Evolutionary conservation across 2,329 filamentous ascomycete genomes (phyloP).

Genomic region (Curvularia verruculosa): DNA sequence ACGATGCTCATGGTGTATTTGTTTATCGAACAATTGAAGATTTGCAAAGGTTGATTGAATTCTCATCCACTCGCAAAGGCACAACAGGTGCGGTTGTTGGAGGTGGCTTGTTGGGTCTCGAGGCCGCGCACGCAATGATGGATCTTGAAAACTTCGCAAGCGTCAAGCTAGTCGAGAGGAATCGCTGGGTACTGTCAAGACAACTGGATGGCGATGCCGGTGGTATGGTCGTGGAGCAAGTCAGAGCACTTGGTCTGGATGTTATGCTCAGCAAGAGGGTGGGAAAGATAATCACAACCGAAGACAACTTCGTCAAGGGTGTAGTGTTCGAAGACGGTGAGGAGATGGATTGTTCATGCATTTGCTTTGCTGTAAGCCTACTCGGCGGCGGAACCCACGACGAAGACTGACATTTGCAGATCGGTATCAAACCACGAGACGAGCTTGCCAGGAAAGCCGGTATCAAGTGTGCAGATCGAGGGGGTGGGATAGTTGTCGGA

Average conservation of each 20-base stretch:
- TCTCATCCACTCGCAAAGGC: slow-evolving; percentile 69
- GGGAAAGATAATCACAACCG: slow-evolving; percentile 71
- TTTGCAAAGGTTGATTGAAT: slow-evolving; percentile 76
- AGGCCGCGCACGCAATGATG: slow-evolving; percentile 91
- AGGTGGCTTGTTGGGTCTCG: slow-evolving; percentile 81
- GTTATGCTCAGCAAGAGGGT: slow-evolving; percentile 80
- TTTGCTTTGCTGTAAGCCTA: slow-evolving; percentile 75
- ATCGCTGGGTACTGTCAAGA: slow-evolving; percentile 79
- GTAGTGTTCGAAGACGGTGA: slow-evolving; percentile 83
- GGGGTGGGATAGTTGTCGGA: slow-evolving; percentile 76
- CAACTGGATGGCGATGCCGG: slow-evolving; percentile 85
- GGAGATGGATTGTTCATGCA: slow-evolving; percentile 74
- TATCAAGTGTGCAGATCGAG: slow-evolving; percentile 73
- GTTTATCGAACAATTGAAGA: slow-evolving; percentile 89
- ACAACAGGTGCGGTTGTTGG: slow-evolving; percentile 79
- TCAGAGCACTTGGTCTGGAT: slow-evolving; percentile 77
- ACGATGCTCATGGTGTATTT: slow-evolving; percentile 83
- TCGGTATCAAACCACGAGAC: slow-evolving; percentile 82
- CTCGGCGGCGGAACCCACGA: neutral
- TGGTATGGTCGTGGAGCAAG: slow-evolving; percentile 79
- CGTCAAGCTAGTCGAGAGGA: slow-evolving; percentile 81
- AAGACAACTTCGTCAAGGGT: slow-evolving; percentile 71
- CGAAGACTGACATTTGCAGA: slow-evolving; percentile 51
- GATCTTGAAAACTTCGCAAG: slow-evolving; percentile 76
- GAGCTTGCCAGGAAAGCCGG: slow-evolving; percentile 73